These are phyloP conservation scores for Vitis labrusca DNA, from an alignment of 164 flowering plant species.

Conservation along the genomic window DNA sequence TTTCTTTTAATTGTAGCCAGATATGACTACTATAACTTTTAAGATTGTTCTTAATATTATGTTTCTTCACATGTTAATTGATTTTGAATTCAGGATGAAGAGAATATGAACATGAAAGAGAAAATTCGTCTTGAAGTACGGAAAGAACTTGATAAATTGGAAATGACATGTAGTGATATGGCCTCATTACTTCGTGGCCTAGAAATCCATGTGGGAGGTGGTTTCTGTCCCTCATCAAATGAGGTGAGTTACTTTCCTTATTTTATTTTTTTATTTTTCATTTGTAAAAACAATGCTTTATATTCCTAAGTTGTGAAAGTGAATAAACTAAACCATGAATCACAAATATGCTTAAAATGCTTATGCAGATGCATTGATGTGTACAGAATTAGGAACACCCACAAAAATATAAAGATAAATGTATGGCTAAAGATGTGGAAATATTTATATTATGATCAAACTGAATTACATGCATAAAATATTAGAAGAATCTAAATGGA, in stretches of 20 bases:
- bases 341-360: too few species aligned
- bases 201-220: conserved; percentile 63
- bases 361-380: too few species aligned
- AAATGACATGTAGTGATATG: conserved; percentile 57
- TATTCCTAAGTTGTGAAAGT: too few species aligned
- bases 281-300: neutral
- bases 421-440: too few species aligned
- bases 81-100: conserved; percentile 61
- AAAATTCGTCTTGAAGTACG: conserved; percentile 55
- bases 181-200: conserved; percentile 74
- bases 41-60: neutral
- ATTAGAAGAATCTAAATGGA: too few species aligned
- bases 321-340: too few species aligned
- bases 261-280: neutral
- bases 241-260: conserved; percentile 44
- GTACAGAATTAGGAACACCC: too few species aligned
- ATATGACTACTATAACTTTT: neutral
- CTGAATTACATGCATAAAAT: too few species aligned
- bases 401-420: too few species aligned
- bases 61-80: conserved; percentile 3
- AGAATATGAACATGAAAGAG: conserved; percentile 75
- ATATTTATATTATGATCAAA: too few species aligned
- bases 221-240: conserved; percentile 36
- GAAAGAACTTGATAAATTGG: conserved; percentile 57
- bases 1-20: neutral